Conservation (phyloP, 2,329 filamentous ascomycete genomes). For the Neopestalotiopsis rosae region DNA sequence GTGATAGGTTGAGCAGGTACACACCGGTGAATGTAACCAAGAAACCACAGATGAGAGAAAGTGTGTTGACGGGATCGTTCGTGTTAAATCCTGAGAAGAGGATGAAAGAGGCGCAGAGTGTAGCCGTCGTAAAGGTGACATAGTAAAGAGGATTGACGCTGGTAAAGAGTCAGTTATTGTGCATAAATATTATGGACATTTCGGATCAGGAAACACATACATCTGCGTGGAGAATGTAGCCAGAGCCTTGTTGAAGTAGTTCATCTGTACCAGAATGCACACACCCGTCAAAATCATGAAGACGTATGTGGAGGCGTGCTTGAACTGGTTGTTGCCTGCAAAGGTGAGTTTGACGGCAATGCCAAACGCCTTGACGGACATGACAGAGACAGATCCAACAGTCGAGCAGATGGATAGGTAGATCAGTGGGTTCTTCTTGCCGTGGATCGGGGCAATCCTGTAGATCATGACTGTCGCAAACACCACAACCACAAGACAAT, state of each 20-base stretch:
- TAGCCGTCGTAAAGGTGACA: constrained; percentile 95
- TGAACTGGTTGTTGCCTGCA: constrained; percentile 92
- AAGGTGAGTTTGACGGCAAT: constrained; percentile 97
- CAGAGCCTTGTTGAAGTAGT: constrained; percentile 99
- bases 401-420: constrained; percentile 98
- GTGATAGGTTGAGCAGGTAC: constrained; percentile 94
- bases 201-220: constrained; percentile 57
- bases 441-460: constrained; percentile 84
- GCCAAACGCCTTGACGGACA: constrained; percentile 98
- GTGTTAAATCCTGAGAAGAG: constrained; percentile 97
- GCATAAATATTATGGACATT: background rate
- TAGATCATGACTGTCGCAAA: constrained; percentile 98
- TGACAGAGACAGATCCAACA: constrained; percentile 95
- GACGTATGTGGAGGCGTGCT: constrained; percentile 93
- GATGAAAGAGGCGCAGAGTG: constrained; percentile 92
- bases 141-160: constrained; percentile 97
- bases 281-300: constrained; percentile 92
- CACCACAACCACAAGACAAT: constrained; percentile 77
- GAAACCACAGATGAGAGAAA: constrained; percentile 92
- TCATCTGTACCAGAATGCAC: constrained; percentile 99
- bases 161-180: constrained; percentile 32
- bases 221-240: constrained; percentile 97
- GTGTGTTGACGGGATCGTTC: constrained; percentile 86
- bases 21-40: constrained; percentile 94
- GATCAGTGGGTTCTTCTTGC: constrained; percentile 93